Evolutionary conservation across 306 rosid species (phyloP), one percentile per base, ranked within the genome.

Genomic region (Nissolia schottii): DNA sequence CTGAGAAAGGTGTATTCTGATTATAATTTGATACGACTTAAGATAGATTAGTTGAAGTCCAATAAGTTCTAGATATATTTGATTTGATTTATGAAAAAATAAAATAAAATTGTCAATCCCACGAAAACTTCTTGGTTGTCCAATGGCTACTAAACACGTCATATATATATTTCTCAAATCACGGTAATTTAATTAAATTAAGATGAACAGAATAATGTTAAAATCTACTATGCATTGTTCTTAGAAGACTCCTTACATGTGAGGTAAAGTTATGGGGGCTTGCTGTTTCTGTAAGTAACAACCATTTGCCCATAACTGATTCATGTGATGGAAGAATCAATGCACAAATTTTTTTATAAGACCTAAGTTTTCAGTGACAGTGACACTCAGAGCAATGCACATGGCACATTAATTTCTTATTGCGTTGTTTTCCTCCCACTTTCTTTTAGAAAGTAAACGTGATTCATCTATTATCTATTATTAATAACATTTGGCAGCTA

Each of bases 261-360:
- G 86, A 78, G 48, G 75, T 48, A 68, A 49, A 58, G 74, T 70
- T 58, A 37, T 29, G 69, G 74, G 74, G 62, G 74, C 46, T 65
- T 80, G 81, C 46, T 64, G 73, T 75, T 28, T 59, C 19, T 61
- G 27, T 23, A 82, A 80, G 81, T 60, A 78, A 82, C 59, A 43
- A 63, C 12, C 54, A 61, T 28, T 49, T 31, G 37, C 80, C 80
- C 73, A 77, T 67, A 58, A 73, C 48, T 73, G 35, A 64, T 51
- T 73, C 87, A 85, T 79, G 90, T 77, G 87, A 76, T 64, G 77
- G 77, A 74, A 81, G 87, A 84, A 87, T 85, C 87, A 83, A 60
- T 67, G 80, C 82, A 79, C 79, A 38, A 48, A 46, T 59, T 72
- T 49, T 72, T 49, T 62, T n/a, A 67, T 74, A 73, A 19, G 46